Evolutionary conservation across 305 asterid species (phyloP).

Genomic region (Fraxinus latifolia): DNA sequence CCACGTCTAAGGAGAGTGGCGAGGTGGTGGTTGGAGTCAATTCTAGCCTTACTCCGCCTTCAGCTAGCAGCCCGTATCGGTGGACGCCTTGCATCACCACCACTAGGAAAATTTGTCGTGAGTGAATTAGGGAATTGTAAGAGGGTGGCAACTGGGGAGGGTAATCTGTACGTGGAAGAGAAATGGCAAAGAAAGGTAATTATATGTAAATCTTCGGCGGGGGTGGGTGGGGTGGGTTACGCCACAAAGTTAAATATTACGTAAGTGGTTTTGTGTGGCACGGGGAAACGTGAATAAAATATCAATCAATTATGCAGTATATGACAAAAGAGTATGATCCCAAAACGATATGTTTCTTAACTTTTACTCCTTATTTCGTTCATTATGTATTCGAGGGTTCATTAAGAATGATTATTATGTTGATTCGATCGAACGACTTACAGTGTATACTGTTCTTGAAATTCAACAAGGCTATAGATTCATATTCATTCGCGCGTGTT

Average conservation of each 20-base stretch:
- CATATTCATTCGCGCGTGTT: neutral
- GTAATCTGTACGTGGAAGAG: neutral
- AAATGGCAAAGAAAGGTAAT: neutral
- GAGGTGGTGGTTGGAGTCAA: constrained; percentile 56
- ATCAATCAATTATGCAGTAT: constrained; percentile 14
- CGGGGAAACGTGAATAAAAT: neutral
- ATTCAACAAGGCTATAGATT: neutral
- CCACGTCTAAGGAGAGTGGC: constrained; percentile 66
- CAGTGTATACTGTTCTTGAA: neutral
- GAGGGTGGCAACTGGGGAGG: neutral
- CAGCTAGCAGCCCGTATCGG: constrained; percentile 36
- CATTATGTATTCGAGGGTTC: neutral
- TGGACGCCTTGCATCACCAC: constrained; percentile 58
- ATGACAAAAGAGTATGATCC: constrained; percentile 24
- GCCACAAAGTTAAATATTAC: constrained; percentile 36
- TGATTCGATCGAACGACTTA: neutral
- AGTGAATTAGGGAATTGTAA: neutral
- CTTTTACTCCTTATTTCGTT: neutral
- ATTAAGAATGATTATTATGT: neutral
- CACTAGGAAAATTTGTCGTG: neutral
- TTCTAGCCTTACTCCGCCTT: constrained; percentile 71
- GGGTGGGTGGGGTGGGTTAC: neutral
- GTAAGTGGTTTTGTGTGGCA: constrained; percentile 24
- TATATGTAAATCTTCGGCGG: neutral
- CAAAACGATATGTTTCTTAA: constrained; percentile 14